Conservation (phyloP, 768 basidiomycete species). For the Mycena kentingensis region DNA sequence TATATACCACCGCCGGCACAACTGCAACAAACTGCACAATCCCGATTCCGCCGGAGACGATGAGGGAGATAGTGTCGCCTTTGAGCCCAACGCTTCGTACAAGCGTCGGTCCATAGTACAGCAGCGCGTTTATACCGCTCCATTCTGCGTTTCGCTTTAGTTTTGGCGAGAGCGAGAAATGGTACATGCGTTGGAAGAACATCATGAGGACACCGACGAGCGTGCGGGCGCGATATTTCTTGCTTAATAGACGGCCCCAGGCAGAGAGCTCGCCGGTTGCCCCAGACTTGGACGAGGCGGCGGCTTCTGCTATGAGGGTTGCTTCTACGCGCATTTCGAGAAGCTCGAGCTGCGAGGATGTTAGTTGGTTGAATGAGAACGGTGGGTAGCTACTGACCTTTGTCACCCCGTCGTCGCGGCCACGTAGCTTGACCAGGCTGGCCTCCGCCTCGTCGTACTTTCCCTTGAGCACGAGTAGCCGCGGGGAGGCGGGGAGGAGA, state of each 20-base stretch:
- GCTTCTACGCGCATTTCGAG: slow-evolving; percentile 76
- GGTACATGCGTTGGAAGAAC: slow-evolving; percentile 76
- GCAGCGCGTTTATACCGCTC: slow-evolving; percentile 83
- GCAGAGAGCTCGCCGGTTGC: slow-evolving; percentile 38
- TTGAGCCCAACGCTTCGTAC: slow-evolving; percentile 63
- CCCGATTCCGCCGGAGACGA: slow-evolving; percentile 79
- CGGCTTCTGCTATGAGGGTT: slow-evolving; percentile 45
- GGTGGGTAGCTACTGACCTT: slow-evolving; percentile 48
- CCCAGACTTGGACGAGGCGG: slow-evolving; percentile 22
- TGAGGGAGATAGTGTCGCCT: slow-evolving; percentile 58
- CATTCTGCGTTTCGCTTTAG: slow-evolving; percentile 53
- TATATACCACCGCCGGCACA: slow-evolving; percentile 68
- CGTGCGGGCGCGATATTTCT: slow-evolving; percentile 60
- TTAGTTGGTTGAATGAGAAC: neutral
- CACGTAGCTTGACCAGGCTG: slow-evolving; percentile 62
- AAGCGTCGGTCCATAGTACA: slow-evolving; percentile 81
- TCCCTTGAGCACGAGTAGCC: slow-evolving; percentile 58
- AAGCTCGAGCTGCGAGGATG: slow-evolving; percentile 57
- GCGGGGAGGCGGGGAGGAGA: slow-evolving; percentile 62
- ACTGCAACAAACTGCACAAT: slow-evolving; percentile 79
- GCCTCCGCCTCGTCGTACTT: slow-evolving; percentile 56
- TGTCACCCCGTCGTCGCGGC: slow-evolving; percentile 43
- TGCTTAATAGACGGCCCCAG: slow-evolving; percentile 61
- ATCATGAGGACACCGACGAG: slow-evolving; percentile 72
- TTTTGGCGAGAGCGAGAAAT: neutral